Evolutionary conservation across 345 rosid genomes (phyloP).

Genomic region (Hibiscus tridactylites): DNA sequence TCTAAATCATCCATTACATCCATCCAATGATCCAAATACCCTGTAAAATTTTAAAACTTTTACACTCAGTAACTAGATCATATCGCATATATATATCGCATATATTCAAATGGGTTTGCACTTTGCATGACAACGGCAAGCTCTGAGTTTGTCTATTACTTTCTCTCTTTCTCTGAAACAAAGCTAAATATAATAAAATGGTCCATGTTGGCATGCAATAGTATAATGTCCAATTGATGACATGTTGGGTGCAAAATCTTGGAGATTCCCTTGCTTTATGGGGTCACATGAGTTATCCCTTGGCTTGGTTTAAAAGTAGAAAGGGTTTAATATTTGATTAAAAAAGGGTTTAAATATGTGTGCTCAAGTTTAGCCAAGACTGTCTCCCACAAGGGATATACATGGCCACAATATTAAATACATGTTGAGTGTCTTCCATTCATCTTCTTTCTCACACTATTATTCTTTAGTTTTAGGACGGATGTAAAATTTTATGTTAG

Average conservation of each 20-base stretch:
- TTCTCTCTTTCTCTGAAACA: neutral
- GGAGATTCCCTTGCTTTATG: slow-evolving; percentile 32
- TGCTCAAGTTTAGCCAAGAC: neutral
- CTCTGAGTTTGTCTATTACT: neutral
- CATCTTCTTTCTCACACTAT: neutral
- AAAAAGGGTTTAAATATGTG: neutral
- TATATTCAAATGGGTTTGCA: neutral
- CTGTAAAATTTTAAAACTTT: too few relatives aligned
- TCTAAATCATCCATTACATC: too few relatives aligned
- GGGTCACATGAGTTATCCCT: slow-evolving; percentile 13
- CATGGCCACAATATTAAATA: slow-evolving; percentile 5
- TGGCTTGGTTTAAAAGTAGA: neutral
- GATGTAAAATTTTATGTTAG: too few relatives aligned
- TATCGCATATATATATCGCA: neutral
- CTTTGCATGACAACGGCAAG: slow-evolving; percentile 14
- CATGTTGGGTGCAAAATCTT: slow-evolving; percentile 35
- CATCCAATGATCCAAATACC: too few relatives aligned
- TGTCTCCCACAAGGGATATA: slow-evolving; percentile 3
- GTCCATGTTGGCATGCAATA: neutral
- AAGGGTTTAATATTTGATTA: neutral
- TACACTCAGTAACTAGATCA: too few relatives aligned
- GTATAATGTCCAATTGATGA: neutral
- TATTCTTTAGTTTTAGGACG: neutral
- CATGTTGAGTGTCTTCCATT: neutral
- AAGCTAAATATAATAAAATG: neutral